Evolutionary conservation across 179 eudicot genomes (phyloP), one percentile per base, ranked within the genome.

Genomic region (Drosera spatulata): DNA sequence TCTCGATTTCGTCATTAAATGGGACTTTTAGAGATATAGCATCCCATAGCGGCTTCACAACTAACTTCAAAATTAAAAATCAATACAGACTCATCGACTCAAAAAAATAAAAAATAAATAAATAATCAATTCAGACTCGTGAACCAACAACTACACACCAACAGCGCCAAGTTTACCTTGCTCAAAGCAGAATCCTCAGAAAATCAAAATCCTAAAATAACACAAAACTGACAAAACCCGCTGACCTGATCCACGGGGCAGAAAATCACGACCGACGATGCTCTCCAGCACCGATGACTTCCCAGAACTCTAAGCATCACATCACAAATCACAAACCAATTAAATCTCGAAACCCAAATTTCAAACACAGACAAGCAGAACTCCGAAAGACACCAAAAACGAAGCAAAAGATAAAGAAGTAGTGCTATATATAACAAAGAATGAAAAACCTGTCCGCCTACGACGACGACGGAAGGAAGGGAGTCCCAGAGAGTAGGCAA

Each of bases 201-300:
- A 45, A 45, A 6, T 6, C 49, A 1, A 45, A 45, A 45, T 5
- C n/a, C 38, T 10, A 45, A 9, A 56, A 37, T 4, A 10, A 37
- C 14, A 39, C 9, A 37, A 53, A 10, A 13, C 37, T 53, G 33
- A 1, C 14, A n/a, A 51, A 61, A 15, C 37, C 6, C 2, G 9
- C 8, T 53, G 55, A 84, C 91, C 95, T 67, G 85, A 74, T 64
- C 95, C 95, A 43, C 91, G 76, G 2, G 96, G 96, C 40, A 88
- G 82, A 72, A 88, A 88, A 78, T 88, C 96, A 56, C 84, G 79
- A 7, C 90, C 96, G 7, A 88, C 90, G 22, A 88, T 67, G 56
- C 90, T 78, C 73, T 88, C 96, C 66, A 86, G 66, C 67, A 83
- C 95, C 15, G 90, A 84, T 4, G 95, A 83, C 72, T 86, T 86